phyloP scores from a whole-genome alignment of 2,329 filamentous ascomycete genomes.

The Herpotrichia juniperi region DNA sequence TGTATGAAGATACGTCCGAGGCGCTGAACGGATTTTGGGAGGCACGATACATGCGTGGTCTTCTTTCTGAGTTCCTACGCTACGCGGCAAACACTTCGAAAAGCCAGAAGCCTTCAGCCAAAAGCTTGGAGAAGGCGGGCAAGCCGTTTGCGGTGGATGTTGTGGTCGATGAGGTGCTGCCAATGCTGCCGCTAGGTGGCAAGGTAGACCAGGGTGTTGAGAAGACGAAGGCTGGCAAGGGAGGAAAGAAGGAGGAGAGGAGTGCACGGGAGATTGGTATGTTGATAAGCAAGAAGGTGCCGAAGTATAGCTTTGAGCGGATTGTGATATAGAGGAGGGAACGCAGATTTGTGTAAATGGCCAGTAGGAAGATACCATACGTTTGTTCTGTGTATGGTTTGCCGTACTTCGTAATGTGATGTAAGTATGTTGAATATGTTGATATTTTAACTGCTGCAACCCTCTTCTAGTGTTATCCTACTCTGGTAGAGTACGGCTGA shows the following conservation, averaged over 20 bases:
- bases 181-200: conserved; percentile 74
- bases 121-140: conserved; percentile 50
- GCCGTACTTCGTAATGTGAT: too few species aligned
- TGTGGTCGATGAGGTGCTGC: conserved; percentile 50
- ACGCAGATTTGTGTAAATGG: background rate
- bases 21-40: conserved; percentile 76
- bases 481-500: too few species aligned
- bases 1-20: conserved; percentile 72
- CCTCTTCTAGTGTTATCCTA: too few species aligned
- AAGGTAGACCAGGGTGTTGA: conserved; percentile 61
- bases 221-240: conserved; percentile 63
- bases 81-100: conserved; percentile 51
- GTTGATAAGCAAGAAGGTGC: conserved; percentile 78
- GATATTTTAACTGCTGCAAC: too few species aligned
- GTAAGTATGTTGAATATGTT: too few species aligned
- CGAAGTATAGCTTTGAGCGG: conserved; percentile 82
- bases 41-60: conserved; percentile 66
- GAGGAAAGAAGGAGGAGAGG: conserved; percentile 73
- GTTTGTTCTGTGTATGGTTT: background rate
- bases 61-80: conserved; percentile 70
- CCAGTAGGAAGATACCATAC: background rate
- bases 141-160: conserved; percentile 51
- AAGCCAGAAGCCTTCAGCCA: conserved; percentile 36
- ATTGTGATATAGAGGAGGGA: conserved; percentile 52
- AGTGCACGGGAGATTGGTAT: conserved; percentile 76